Evolutionary conservation across 208 protist species (phyloP), one percentile per base, ranked within the genome.

Genomic region (Acanthamoeba sp.): DNA sequence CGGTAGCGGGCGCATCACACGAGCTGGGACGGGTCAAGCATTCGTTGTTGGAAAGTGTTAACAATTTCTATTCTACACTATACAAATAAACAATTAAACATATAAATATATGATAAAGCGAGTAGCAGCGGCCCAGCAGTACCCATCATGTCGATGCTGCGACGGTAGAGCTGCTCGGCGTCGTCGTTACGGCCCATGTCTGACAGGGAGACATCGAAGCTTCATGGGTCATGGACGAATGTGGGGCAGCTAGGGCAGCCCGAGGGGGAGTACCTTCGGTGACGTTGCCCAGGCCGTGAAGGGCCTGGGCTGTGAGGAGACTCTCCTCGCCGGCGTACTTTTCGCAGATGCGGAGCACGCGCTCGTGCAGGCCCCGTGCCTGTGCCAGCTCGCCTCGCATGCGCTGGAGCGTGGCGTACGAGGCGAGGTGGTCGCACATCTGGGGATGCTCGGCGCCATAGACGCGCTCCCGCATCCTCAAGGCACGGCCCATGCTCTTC

Each of bases 401-500:
- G 7, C 38, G 73, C 16, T 55, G 73, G 38, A 84, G 34, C 22
- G 42, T 55, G 38, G 73, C 73, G 29, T 84, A 84, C 9, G 32
- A 10, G 7, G 14, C 40, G 73, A 84, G 73, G 29, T 45, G 73
- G 24, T 29, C 18, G 38, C 73, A 84, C 38, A 84, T 48, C 7
- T 52, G 6, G 24, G 73, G 73, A 38, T 84, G 73, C 22, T 84
- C 73, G 22, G 73, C 73, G 38, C 73, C 73, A 20, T 84, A 84
- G 22, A 84, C 73, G 9, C 73, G 73, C 38, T 84, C 73, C 38
- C 73, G 34, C 73, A 84, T 24, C 73, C 12, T 16, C 38, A 84
- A 0, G 14, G 73, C 73, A 0, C 73, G 34, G 0, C 73, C 38
- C 34, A 84, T 42, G 73, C 73, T 84, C 34, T 0, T 42, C 22